These are phyloP conservation scores for Santalum album DNA, from an alignment of 164 flowering plant genomes.

Conservation along the genomic window DNA sequence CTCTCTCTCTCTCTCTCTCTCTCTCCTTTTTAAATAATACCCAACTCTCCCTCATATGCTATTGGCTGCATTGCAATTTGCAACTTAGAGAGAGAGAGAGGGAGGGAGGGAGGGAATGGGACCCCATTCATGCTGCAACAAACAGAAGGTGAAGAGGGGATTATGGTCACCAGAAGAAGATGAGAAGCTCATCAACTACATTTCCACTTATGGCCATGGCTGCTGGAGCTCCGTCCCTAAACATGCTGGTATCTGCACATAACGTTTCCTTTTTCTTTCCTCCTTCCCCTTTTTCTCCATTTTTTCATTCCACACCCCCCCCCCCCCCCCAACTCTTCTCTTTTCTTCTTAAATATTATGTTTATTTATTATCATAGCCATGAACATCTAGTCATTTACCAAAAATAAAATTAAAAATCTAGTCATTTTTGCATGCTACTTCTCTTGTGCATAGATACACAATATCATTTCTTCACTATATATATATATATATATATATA, in stretches of 20 bases:
- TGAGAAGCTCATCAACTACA: conserved; percentile 75
- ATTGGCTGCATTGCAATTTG: conserved; percentile 7
- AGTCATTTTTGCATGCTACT: no score
- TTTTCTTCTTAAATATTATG: no score
- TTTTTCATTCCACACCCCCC: no score
- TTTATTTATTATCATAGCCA: no score
- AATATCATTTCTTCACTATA: no score
- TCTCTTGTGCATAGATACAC: no score
- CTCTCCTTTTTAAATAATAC: background rate
- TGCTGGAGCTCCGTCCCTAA: conserved; percentile 87
- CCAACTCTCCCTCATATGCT: background rate
- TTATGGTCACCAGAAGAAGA: conserved; percentile 95
- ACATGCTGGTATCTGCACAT: conserved; percentile 42
- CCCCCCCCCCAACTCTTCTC: no score
- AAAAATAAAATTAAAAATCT: no score
- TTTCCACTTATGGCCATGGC: conserved; percentile 72
- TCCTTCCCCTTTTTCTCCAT: background rate
- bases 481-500: no score
- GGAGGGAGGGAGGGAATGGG: conserved; percentile 40
- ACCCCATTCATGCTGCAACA: conserved; percentile 84
- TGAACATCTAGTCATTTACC: no score
- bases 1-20: background rate
- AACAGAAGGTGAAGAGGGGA: conserved; percentile 78
- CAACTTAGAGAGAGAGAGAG: conserved; percentile 13
- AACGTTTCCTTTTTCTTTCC: background rate